Evolutionary conservation across 164 flowering plant species (phyloP).

Genomic region (Euptelea pleiosperma): DNA sequence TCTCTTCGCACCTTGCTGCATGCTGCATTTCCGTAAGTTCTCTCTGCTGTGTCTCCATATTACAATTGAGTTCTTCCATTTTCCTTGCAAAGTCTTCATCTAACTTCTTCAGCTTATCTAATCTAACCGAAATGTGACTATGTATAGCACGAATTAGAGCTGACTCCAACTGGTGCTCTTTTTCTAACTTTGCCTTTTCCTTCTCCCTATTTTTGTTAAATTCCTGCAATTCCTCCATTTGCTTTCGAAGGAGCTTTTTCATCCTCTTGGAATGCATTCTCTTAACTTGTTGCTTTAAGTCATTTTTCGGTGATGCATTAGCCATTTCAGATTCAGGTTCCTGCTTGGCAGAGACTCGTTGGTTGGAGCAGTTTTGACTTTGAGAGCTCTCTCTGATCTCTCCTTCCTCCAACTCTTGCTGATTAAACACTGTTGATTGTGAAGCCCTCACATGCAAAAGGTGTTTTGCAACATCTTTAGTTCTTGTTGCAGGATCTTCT

Average conservation of each 20-base stretch:
- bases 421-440: conserved; percentile 2
- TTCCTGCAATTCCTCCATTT: conserved; percentile 31
- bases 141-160: conserved; percentile 34
- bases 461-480: conserved; percentile 12
- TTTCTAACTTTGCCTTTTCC: conserved; percentile 34
- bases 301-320: conserved; percentile 11
- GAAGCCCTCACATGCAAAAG: neutral
- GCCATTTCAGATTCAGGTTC: conserved; percentile 17
- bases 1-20: conserved; percentile 32
- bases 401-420: conserved; percentile 25
- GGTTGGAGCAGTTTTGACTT: conserved; percentile 6
- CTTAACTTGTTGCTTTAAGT: conserved; percentile 22
- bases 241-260: conserved; percentile 33
- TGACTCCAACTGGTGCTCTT: conserved; percentile 25
- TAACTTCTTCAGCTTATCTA: conserved; percentile 40
- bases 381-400: conserved; percentile 22
- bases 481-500: conserved; percentile 8
- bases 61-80: conserved; percentile 30
- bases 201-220: conserved; percentile 28
- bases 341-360: conserved; percentile 8
- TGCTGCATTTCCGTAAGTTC: conserved; percentile 37
- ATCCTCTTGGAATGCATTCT: conserved; percentile 32
- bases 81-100: conserved; percentile 33
- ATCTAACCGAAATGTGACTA: conserved; percentile 21
- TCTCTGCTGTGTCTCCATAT: conserved; percentile 27